Evolutionary conservation across 148 eudicot species (phyloP), one percentile per base, ranked within the genome.

Genomic region (Heliosperma pusillum): DNA sequence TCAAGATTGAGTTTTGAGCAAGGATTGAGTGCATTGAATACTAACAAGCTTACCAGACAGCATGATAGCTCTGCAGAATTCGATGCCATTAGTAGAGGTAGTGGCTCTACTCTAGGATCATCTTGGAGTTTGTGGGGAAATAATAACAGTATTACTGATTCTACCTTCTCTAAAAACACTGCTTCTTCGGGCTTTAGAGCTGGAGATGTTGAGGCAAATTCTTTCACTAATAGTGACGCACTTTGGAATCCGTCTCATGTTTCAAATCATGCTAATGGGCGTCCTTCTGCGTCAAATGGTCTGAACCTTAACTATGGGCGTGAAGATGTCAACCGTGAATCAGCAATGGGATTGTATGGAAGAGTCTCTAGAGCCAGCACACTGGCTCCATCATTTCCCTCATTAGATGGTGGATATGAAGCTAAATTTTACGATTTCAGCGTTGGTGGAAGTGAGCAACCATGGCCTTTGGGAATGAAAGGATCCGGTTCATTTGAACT

Each of bases 401-500:
- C 79, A 76, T 74, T 83, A 63, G 82, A 79, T 75, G 85, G 75
- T 74, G 81, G 82, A 58, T 76, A 60, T 81, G 94, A 86, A 71
- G 83, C 78, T 63, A 83, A 75, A 75, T 76, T 88, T 74, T 87
- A 83, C 10, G 84, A 79, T 66, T 84, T 87, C 53, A 76, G 81
- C 82, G 90, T 82, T 52, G 84, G 87, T 66, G 81, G 80, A 47
- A 86, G 71, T 22, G 92, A 90, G 71, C 79, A 89, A 27, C 80
- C 85, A 47, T 89, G 97, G 98, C 82, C 94, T 74, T 84, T 88
- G 13, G 94, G 86, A 81, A 78, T 87, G 12, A 90, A 88, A 69
- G 88, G 83, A 42, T 65, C 93, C 47, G 79, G 85, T 55, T 77
- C 92, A n/a, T 90, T 87, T 79, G 90, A 84, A 53, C 84, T 80